phyloP scores from a whole-genome alignment of 2,329 filamentous ascomycete genomes.

The Ophiocordyceps sinensis region DNA sequence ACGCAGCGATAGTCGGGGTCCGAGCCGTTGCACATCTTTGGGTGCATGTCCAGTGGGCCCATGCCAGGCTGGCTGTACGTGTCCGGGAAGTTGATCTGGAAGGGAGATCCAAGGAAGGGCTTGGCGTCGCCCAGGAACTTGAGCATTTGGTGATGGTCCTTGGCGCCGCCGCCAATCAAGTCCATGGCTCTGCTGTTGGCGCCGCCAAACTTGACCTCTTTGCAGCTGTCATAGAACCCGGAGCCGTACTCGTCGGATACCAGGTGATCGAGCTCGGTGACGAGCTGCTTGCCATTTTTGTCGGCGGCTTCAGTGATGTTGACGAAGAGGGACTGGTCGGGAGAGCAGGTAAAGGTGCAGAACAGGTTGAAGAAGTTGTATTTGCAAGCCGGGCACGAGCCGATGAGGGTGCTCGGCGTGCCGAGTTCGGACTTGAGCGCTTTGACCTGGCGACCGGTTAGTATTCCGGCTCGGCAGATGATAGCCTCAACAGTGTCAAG shows the following conservation, averaged over 20 bases:
- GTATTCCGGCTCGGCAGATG: neutral
- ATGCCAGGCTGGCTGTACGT: constrained; percentile 53
- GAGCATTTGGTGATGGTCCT: constrained; percentile 73
- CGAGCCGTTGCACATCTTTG: constrained; percentile 81
- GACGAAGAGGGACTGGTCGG: constrained; percentile 87
- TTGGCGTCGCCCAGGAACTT: constrained; percentile 92
- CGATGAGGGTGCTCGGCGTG: constrained; percentile 76
- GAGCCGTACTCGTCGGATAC: constrained; percentile 71
- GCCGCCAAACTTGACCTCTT: constrained; percentile 95
- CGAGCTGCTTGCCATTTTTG: constrained; percentile 46
- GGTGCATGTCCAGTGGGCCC: constrained; percentile 52
- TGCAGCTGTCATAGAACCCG: constrained; percentile 93
- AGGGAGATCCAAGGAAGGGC: constrained; percentile 69
- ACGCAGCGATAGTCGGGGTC: constrained; percentile 79
- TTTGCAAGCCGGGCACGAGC: constrained; percentile 91
- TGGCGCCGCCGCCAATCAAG: constrained; percentile 88
- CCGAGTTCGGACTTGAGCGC: constrained; percentile 72
- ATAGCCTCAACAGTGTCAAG: neutral
- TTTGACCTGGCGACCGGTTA: constrained; percentile 41
- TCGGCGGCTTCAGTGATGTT: constrained; percentile 68
- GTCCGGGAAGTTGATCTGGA: constrained; percentile 87
- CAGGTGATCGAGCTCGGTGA: constrained; percentile 82
- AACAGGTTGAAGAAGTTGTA: constrained; percentile 98
- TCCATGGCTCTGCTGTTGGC: constrained; percentile 91
- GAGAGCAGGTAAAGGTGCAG: constrained; percentile 96